Base-by-base conservation (phyloP, 257 asterid genomes). In the Thymus mandschuricus region DNA sequence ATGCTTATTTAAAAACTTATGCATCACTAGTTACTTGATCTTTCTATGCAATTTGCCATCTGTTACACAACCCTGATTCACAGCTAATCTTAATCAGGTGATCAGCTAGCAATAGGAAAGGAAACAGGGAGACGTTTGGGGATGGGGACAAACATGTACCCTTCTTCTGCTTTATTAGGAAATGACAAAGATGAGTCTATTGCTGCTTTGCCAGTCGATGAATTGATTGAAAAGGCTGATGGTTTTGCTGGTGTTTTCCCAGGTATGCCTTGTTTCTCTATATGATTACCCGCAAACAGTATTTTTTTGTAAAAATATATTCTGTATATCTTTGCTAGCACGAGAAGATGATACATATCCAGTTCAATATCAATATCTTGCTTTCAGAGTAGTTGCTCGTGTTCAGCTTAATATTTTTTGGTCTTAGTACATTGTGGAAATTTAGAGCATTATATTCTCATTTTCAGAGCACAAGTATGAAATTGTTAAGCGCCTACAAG, bases 211-310 rank as follows among this genome's bases (percentile, higher is more conserved):
- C 91, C 91, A 15, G 43, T 86, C 50, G 90, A 86, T 31, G 90
- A 85, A 69, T 76, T 85, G 68, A 85, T 85, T 61, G 90, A 85
- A 61, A 83, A 85, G 82, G 90, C 90, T 45, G 90, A 86, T 72
- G 90, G 90, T 60, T 86, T 86, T 69, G 90, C 90, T 49, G 91
- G 91, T 66, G 91, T 86, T 70, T 84, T 84, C 68, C 89, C 89
- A 31, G 89, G 89, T 84, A 81, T 56, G 69, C 48, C 64, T 75
- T 10, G 52, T 51, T 71, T 58, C 54, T 52, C 34, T n/a, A 49
- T 38, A 31, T 48, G 45, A 35, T 58, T 61, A 34, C 12, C 71
- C 21, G 21, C 21, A 21, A 21, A 28, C 41, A 21, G 7, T n/a
- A 71, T 2, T 34, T 2, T 62, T 33, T 74, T 44, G 44, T 21